phyloP scores from a whole-genome alignment of 2,329 filamentous ascomycete species.

The Fusarium siculi region DNA sequence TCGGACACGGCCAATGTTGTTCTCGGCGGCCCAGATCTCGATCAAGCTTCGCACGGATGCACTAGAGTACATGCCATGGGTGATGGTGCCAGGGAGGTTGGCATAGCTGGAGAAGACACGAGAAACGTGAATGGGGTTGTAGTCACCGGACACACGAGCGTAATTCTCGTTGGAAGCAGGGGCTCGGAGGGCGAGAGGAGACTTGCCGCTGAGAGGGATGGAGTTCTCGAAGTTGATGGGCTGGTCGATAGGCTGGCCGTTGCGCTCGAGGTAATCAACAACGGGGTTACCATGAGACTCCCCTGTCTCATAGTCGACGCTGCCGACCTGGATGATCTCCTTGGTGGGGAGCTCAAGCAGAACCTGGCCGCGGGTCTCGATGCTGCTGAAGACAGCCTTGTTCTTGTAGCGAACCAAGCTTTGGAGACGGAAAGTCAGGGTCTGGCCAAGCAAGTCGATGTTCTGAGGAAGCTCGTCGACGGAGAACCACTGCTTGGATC shows the following conservation, averaged over 20 bases:
- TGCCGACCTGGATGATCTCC: slow-evolving; percentile 97
- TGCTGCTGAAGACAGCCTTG: slow-evolving; percentile 87
- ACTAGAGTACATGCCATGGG: slow-evolving; percentile 99
- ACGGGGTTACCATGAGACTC: slow-evolving; percentile 95
- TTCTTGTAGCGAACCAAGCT: slow-evolving; percentile 95
- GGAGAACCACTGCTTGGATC: slow-evolving; percentile 98
- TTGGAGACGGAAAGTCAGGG: slow-evolving; percentile 93
- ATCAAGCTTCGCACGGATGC: slow-evolving; percentile 95
- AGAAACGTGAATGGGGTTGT: slow-evolving; percentile 98
- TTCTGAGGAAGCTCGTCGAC: slow-evolving; percentile 76
- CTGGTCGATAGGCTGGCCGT: slow-evolving; percentile 93
- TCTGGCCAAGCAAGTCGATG: slow-evolving; percentile 90
- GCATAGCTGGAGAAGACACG: slow-evolving; percentile 96
- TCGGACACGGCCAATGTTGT: slow-evolving; percentile 95
- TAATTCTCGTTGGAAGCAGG: slow-evolving; percentile 98
- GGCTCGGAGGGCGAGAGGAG: slow-evolving; percentile 86
- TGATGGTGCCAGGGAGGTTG: slow-evolving; percentile 95
- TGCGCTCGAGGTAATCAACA: slow-evolving; percentile 92
- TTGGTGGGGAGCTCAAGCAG: slow-evolving; percentile 95
- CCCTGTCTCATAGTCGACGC: slow-evolving; percentile 93
- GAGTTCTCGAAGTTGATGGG: slow-evolving; percentile 97
- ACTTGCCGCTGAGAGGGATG: slow-evolving; percentile 93
- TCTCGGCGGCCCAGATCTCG: slow-evolving; percentile 99
- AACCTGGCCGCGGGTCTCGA: slow-evolving; percentile 92
- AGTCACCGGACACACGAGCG: slow-evolving; percentile 96